Conservation (phyloP, 1,284 basidiomycete genomes). For the Wallemia ichthyophaga region DNA sequence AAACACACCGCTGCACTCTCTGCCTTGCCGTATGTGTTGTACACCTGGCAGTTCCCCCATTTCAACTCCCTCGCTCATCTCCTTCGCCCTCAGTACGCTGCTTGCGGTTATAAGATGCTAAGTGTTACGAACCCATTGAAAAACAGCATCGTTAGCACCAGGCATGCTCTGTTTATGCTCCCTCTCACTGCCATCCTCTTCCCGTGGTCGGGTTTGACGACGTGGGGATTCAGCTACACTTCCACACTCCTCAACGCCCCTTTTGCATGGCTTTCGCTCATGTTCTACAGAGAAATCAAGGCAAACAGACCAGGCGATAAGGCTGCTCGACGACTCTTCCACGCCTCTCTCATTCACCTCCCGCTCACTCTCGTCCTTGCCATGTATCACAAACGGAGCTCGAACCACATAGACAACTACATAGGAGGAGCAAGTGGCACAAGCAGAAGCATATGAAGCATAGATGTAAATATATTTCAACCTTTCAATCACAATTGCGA, state of each 20-base stretch:
- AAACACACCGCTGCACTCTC: slow-evolving; percentile 38
- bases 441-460: too few species aligned
- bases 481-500: not conserved
- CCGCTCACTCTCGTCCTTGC: slow-evolving; percentile 69
- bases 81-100: slow-evolving; percentile 61
- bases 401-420: not conserved
- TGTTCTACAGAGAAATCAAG: slow-evolving; percentile 34
- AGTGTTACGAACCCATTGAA: slow-evolving; percentile 45
- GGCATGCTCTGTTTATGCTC: slow-evolving; percentile 51
- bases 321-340: slow-evolving; percentile 46
- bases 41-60: slow-evolving; percentile 96
- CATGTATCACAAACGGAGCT: slow-evolving; percentile 57
- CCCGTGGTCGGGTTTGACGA: slow-evolving; percentile 61
- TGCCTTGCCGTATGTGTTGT: slow-evolving; percentile 50
- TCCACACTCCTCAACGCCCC: slow-evolving; percentile 44
- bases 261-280: slow-evolving; percentile 35
- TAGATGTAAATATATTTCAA: too few species aligned
- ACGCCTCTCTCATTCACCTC: slow-evolving; percentile 66
- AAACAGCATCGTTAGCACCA: slow-evolving; percentile 57
- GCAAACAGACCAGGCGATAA: slow-evolving; percentile 28
- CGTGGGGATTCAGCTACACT: slow-evolving; percentile 55
- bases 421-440: not conserved
- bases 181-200: slow-evolving; percentile 49
- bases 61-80: slow-evolving; percentile 83
- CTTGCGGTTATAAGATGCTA: slow-evolving; percentile 84